These are phyloP conservation scores for Ogataea corticis DNA, from an alignment of 805 yeast genomes.

Conservation along the genomic window DNA sequence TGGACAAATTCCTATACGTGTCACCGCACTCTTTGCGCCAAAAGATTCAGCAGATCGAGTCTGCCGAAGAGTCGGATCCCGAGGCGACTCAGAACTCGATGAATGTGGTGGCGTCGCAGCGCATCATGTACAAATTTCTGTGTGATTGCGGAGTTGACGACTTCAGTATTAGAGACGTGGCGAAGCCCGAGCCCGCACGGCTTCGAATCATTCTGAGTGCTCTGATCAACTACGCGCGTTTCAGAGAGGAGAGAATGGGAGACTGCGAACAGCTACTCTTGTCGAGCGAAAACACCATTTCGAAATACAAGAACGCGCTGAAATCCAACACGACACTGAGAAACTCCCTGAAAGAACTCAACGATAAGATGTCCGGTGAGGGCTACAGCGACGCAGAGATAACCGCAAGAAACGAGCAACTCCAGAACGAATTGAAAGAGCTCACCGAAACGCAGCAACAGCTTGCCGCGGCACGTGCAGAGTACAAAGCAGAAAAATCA, in stretches of 20 bases:
- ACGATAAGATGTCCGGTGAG: constrained; percentile 19
- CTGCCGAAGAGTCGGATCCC: constrained; percentile 18
- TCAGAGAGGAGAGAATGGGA: constrained; percentile 71
- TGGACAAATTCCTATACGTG: constrained; percentile 35
- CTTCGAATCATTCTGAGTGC: constrained; percentile 72
- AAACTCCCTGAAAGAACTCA: constrained; percentile 25
- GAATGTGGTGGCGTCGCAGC: constrained; percentile 54
- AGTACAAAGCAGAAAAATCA: constrained; percentile 64
- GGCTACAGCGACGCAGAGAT: constrained; percentile 43
- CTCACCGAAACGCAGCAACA: constrained; percentile 64
- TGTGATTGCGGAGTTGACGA: constrained; percentile 76
- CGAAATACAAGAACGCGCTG: constrained; percentile 43
- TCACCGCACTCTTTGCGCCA: constrained; percentile 32
- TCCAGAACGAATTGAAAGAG: constrained; percentile 62
- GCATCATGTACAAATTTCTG: constrained; percentile 61
- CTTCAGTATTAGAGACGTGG: constrained; percentile 70
- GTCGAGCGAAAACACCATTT: constrained; percentile 51
- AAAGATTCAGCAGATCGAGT: constrained; percentile 26
- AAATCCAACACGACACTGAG: constrained; percentile 42
- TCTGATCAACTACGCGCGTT: constrained; percentile 80
- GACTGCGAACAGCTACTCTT: constrained; percentile 67
- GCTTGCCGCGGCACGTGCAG: constrained; percentile 59
- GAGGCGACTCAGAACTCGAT: constrained; percentile 40
- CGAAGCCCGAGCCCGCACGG: constrained; percentile 73
- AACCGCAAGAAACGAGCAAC: constrained; percentile 49